Evolutionary conservation across 2,329 filamentous ascomycete species (phyloP).

Genomic region (Dryadomyces quercivorus): DNA sequence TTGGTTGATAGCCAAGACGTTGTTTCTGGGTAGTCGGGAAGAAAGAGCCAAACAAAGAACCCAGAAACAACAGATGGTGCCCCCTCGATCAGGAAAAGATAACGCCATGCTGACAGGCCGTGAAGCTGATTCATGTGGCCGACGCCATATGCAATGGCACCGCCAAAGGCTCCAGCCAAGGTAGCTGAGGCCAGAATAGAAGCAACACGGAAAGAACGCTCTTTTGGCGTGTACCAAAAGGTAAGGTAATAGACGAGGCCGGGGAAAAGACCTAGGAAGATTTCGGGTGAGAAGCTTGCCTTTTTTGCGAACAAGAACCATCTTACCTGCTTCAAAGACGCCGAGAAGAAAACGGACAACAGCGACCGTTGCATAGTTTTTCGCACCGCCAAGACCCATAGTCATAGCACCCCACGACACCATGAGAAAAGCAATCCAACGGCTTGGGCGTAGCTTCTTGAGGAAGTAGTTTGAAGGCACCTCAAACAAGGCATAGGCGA

Average conservation of each 20-base stretch:
- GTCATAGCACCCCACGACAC: constrained; percentile 56
- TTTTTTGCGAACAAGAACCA: neutral
- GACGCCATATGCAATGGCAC: constrained; percentile 55
- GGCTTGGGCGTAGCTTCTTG: constrained; percentile 48
- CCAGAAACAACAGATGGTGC: constrained; percentile 39
- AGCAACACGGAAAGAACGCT: constrained; percentile 59
- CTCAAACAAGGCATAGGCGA: constrained; percentile 48
- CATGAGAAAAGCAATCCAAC: constrained; percentile 56
- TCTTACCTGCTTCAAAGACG: constrained; percentile 38
- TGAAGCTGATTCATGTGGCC: constrained; percentile 54
- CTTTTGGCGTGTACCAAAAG: constrained; percentile 60
- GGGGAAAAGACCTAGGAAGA: constrained; percentile 19
- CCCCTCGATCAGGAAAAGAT: constrained; percentile 46
- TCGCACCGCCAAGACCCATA: constrained; percentile 51
- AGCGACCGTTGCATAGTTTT: constrained; percentile 50
- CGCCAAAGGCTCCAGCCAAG: constrained; percentile 60
- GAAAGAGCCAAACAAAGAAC: constrained; percentile 41
- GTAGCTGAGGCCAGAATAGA: constrained; percentile 59
- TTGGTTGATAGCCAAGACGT: constrained; percentile 47
- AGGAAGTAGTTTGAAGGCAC: constrained; percentile 54
- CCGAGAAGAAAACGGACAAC: constrained; percentile 57
- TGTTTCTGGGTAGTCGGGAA: constrained; percentile 56
- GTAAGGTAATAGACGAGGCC: constrained; percentile 47
- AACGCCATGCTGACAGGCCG: constrained; percentile 58
- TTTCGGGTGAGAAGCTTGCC: constrained; percentile 15